These are phyloP conservation scores for Novymonas esmeraldas DNA, from an alignment of 208 protist species.

Conservation along the genomic window DNA sequence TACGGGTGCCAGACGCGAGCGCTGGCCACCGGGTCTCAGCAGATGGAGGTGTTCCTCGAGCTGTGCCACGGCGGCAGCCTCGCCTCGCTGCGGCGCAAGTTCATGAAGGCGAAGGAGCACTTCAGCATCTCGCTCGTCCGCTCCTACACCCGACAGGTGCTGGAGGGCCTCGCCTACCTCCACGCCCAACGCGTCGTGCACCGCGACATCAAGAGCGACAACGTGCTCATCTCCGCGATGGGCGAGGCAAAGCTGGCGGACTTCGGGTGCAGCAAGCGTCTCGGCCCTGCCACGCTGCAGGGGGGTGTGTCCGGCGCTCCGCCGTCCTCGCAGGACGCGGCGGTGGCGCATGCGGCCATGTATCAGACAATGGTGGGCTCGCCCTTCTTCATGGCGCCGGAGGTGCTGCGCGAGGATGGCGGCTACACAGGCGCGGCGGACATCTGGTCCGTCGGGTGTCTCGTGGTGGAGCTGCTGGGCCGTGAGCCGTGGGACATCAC, in stretches of 20 bases:
- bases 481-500: conserved; percentile 70
- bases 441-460: conserved; percentile 89
- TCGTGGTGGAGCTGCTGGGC: conserved; percentile 87
- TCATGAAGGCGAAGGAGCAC: conserved; percentile 65
- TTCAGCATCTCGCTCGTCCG: conserved; percentile 78
- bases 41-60: conserved; percentile 93
- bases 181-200: conserved; percentile 82
- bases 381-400: conserved; percentile 90
- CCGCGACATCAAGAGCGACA: conserved; percentile 93
- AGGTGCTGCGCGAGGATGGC: conserved; percentile 69
- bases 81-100: conserved; percentile 59
- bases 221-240: conserved; percentile 86
- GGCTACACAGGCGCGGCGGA: conserved; percentile 81
- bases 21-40: conserved; percentile 37
- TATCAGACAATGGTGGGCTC: conserved; percentile 87
- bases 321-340: neutral
- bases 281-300: conserved; percentile 45
- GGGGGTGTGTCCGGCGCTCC: conserved; percentile 5
- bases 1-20: conserved; percentile 85
- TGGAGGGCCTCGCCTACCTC: conserved; percentile 87
- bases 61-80: conserved; percentile 86
- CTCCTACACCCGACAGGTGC: conserved; percentile 89
- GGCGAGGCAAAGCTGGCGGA: conserved; percentile 95
- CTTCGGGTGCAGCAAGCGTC: conserved; percentile 94
- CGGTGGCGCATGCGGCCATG: conserved; percentile 30